phyloP scores from a whole-genome alignment of 2,329 filamentous ascomycete genomes.

The Teratosphaeria pseudoeucalypti region DNA sequence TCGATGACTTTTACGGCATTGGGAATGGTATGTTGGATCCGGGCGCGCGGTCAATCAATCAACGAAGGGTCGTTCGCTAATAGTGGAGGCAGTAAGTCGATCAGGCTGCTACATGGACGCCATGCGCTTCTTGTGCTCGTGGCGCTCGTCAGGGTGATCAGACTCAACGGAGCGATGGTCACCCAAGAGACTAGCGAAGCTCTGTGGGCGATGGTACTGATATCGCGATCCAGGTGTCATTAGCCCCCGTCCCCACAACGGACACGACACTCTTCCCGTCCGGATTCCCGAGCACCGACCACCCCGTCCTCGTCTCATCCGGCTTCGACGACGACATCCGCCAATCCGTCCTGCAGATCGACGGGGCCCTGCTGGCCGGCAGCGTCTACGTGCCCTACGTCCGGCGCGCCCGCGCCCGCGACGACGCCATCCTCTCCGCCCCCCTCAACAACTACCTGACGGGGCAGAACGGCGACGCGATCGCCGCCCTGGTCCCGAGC shows the following conservation, averaged over 20 bases:
- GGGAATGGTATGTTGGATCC: neutral
- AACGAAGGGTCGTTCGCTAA: neutral
- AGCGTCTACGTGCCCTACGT: constrained; percentile 12
- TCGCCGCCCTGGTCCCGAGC: constrained; percentile 14
- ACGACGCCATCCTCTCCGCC: neutral
- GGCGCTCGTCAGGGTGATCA: neutral
- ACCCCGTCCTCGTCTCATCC: constrained; percentile 11
- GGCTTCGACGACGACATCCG: constrained; percentile 12
- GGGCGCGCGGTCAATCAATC: neutral
- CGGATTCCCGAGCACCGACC: constrained; percentile 11
- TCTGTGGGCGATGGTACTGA: neutral
- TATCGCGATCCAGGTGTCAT: neutral
- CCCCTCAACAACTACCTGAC: constrained; percentile 8
- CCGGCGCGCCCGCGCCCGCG: constrained; percentile 1
- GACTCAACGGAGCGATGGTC: neutral
- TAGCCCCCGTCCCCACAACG: constrained; percentile 5
- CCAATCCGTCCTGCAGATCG: constrained; percentile 14
- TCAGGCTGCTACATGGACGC: neutral
- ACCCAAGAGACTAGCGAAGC: neutral
- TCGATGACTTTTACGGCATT: neutral
- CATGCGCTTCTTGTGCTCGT: too few relatives aligned
- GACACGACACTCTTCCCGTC: constrained; percentile 11
- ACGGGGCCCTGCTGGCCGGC: constrained; percentile 7
- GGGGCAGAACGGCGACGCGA: constrained; percentile 10
- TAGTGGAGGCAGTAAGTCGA: neutral